phyloP scores from a whole-genome alignment of 2,329 filamentous ascomycete species.

The Lasiodiplodia hormozganensis region DNA sequence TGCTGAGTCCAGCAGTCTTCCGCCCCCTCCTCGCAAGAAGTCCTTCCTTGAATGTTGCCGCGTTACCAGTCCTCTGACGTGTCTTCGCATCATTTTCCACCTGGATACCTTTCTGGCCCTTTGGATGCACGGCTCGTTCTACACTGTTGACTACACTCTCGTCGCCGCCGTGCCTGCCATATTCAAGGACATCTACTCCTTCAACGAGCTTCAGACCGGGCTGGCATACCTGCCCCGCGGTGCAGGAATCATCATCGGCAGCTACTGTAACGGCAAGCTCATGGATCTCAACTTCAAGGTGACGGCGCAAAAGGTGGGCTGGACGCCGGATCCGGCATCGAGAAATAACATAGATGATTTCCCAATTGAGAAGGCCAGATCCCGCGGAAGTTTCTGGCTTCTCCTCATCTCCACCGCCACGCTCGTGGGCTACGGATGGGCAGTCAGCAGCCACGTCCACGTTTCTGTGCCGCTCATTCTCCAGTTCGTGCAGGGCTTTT shows the following conservation, averaged over 20 bases:
- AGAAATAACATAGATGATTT: neutral
- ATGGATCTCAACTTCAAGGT: neutral
- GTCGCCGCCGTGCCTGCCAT: neutral
- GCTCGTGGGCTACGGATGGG: slow-evolving; percentile 44
- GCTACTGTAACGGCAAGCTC: slow-evolving; percentile 38
- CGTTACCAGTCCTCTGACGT: neutral
- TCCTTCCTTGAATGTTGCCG: neutral
- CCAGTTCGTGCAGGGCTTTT: slow-evolving; percentile 48
- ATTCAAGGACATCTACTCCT: neutral
- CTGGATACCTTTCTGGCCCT: slow-evolving; percentile 12
- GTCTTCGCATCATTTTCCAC: slow-evolving; percentile 2
- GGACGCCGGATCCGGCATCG: neutral
- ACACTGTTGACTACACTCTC: neutral
- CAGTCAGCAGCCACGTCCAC: slow-evolving; percentile 31
- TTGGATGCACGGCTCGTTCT: slow-evolving; percentile 16
- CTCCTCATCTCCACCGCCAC: slow-evolving; percentile 37
- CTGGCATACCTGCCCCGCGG: slow-evolving; percentile 16
- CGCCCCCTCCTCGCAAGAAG: no score
- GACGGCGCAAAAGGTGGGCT: neutral
- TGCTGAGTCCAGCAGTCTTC: no score
- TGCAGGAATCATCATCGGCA: slow-evolving; percentile 35
- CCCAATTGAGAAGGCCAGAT: slow-evolving; percentile 42
- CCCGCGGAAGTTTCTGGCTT: slow-evolving; percentile 37
- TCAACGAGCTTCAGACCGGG: slow-evolving; percentile 10
- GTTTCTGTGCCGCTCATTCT: slow-evolving; percentile 43